Evolutionary conservation across 345 rosid genomes (phyloP).

Genomic region (Rhodamnia argentea): DNA sequence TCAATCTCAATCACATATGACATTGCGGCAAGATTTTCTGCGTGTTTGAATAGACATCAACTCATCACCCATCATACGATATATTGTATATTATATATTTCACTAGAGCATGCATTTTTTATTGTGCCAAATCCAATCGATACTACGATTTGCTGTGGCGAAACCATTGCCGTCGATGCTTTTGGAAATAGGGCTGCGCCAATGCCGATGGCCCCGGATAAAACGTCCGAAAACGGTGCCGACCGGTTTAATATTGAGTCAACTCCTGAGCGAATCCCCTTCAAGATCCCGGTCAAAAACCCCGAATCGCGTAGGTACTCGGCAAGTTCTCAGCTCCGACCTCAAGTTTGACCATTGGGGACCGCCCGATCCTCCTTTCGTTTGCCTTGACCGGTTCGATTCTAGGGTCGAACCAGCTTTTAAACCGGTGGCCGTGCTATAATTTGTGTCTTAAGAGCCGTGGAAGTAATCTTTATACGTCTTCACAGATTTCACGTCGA

Average conservation of each 20-base stretch:
- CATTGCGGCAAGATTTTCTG: rapidly evolving
- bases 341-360: background rate
- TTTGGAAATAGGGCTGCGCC: background rate
- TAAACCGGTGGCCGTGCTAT: background rate
- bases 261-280: rapidly evolving
- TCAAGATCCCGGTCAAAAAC: background rate
- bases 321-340: background rate
- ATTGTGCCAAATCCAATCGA: background rate
- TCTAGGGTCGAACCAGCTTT: background rate
- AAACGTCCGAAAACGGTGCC: rapidly evolving
- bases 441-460: background rate
- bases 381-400: background rate
- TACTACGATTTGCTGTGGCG: background rate
- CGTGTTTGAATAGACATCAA: background rate
- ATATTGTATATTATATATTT: background rate
- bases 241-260: background rate
- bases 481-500: background rate
- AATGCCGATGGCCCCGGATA: rapidly evolving
- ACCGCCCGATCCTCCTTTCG: rapidly evolving
- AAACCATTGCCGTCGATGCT: background rate
- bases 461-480: rapidly evolving
- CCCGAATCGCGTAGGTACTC: background rate
- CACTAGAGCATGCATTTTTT: rapidly evolving
- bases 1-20: background rate
- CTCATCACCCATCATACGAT: rapidly evolving